Percentiles rank a stretch among this genome's conserved stretches.
phyloP scores from a whole-genome alignment of 2,329 filamentous ascomycete genomes.

The Chrysoporthe austroafricana region DNA sequence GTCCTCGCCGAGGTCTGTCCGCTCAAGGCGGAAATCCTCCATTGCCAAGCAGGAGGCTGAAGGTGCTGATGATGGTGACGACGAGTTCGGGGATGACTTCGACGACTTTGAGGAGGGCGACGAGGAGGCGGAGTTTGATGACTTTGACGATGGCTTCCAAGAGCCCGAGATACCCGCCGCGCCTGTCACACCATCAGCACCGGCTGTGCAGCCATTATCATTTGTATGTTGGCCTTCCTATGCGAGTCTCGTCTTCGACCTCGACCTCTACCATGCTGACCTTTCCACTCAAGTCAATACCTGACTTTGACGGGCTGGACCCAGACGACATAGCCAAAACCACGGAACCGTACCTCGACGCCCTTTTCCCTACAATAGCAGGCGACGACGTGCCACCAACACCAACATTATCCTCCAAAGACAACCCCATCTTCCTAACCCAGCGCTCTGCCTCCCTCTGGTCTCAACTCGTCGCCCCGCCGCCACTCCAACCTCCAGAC shows the following conservation, averaged over 20 bases:
- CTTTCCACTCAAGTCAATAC: constrained; percentile 59
- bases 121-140: constrained; percentile 63
- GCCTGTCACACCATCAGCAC: constrained; percentile 33
- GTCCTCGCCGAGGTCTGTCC: constrained; percentile 36
- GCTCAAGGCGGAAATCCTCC: constrained; percentile 40
- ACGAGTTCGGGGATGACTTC: constrained; percentile 62
- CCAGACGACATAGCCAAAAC: constrained; percentile 63
- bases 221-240: constrained; percentile 34
- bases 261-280: not conserved
- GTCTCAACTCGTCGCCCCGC: constrained; percentile 94
- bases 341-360: constrained; percentile 68
- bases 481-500: constrained; percentile 91
- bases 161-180: constrained; percentile 57
- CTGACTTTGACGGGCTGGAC: constrained; percentile 67
- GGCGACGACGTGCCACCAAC: constrained; percentile 56
- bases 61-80: constrained; percentile 32
- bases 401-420: constrained; percentile 55
- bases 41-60: constrained; percentile 31
- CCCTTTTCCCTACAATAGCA: constrained; percentile 61
- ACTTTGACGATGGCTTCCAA: constrained; percentile 76
- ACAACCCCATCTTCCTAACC: constrained; percentile 75
- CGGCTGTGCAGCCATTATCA: constrained; percentile 34
- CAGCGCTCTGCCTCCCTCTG: constrained; percentile 88
- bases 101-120: constrained; percentile 66
- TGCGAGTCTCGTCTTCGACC: not conserved